Conservation (phyloP, 495 filamentous ascomycete genomes). For the Neurospora discreta region DNA sequence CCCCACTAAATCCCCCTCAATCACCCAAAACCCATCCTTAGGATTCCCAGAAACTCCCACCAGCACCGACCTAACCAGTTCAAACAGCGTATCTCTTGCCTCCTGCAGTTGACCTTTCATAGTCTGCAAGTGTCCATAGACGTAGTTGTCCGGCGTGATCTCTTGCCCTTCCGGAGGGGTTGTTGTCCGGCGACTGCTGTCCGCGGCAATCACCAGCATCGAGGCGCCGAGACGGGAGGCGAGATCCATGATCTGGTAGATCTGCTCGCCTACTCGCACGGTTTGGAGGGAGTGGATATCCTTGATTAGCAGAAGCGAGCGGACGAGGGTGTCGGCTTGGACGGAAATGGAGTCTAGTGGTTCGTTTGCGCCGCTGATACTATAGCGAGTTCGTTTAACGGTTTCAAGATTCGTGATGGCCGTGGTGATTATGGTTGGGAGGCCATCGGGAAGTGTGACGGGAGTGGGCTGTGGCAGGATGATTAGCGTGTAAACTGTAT, state of each 20-base stretch:
- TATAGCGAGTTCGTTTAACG: constrained; percentile 1
- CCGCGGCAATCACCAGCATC: constrained; percentile 11
- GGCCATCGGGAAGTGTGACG: constrained; percentile 1
- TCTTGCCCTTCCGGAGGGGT: neutral
- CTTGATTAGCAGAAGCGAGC: neutral
- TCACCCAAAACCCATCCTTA: constrained; percentile 1
- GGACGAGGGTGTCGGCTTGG: constrained; percentile 3
- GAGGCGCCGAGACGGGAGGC: neutral
- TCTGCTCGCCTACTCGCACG: neutral
- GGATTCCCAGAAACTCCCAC: constrained; percentile 3
- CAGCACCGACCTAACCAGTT: neutral
- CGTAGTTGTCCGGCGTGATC: neutral
- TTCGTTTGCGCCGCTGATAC: constrained; percentile 3
- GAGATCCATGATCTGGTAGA: neutral
- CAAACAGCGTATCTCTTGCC: neutral
- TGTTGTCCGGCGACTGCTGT: neutral
- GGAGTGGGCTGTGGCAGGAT: neutral
- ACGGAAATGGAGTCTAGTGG: constrained; percentile 2
- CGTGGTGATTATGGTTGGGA: neutral
- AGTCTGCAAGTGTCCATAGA: constrained; percentile 2
- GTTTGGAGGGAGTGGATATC: constrained; percentile 2
- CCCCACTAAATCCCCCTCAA: neutral
- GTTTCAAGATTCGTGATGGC: constrained; percentile 2
- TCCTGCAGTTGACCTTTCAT: constrained; percentile 1
- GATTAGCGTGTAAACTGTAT: neutral